phyloP scores from a whole-genome alignment of 768 basidiomycete species.

The Trametes cingulata region DNA sequence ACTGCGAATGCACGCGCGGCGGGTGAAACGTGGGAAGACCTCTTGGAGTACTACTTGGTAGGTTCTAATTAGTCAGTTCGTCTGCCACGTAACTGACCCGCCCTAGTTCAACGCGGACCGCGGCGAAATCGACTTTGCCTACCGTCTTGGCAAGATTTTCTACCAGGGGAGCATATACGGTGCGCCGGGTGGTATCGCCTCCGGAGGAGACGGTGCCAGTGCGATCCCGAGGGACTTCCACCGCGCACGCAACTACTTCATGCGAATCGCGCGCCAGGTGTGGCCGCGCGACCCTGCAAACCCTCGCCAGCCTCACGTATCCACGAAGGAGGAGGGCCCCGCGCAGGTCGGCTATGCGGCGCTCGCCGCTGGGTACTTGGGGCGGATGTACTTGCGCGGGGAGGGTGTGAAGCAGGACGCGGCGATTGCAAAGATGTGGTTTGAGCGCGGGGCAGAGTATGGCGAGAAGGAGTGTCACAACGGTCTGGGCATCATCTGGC shows the following conservation, averaged over 20 bases:
- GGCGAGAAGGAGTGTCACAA: conserved; percentile 90
- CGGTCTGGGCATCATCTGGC: conserved; percentile 86
- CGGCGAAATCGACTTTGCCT: conserved; percentile 86
- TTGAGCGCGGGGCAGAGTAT: conserved; percentile 78
- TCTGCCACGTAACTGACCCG: background rate
- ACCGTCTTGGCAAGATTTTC: conserved; percentile 91
- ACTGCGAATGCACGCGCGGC: conserved; percentile 81
- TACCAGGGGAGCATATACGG: conserved; percentile 94
- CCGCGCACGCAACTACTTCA: conserved; percentile 81
- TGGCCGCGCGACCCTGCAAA: conserved; percentile 84
- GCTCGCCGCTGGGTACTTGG: conserved; percentile 83
- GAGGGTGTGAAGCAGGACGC: conserved; percentile 85
- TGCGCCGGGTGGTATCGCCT: conserved; percentile 74
- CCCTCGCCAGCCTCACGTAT: conserved; percentile 38
- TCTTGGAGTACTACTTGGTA: conserved; percentile 90
- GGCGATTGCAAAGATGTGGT: conserved; percentile 86
- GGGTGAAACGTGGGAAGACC: conserved; percentile 93
- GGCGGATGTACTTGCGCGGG: conserved; percentile 91
- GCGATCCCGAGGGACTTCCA: conserved; percentile 79
- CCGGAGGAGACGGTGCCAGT: conserved; percentile 91
- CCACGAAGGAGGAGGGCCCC: conserved; percentile 29
- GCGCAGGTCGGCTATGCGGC: conserved; percentile 58
- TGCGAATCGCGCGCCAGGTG: conserved; percentile 74
- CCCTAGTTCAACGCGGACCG: conserved; percentile 91
- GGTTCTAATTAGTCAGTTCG: conserved; percentile 21